Evolutionary conservation across 1,284 basidiomycete species (phyloP).

Genomic region (Papiliotrema laurentii): DNA sequence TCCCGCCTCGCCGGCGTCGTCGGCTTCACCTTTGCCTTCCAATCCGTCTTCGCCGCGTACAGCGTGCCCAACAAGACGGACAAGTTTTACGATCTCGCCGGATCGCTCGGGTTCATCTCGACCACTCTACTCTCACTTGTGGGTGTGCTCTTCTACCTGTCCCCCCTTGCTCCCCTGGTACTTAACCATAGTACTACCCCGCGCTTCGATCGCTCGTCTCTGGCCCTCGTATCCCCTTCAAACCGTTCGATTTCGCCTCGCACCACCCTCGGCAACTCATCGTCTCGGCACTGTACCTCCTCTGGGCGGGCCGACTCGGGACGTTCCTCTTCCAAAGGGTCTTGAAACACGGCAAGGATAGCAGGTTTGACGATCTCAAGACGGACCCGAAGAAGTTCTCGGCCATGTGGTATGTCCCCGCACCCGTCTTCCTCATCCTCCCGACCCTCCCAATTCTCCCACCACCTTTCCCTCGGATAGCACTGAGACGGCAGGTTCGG

Average conservation of each 20-base stretch:
- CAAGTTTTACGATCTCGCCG: slow-evolving; percentile 46
- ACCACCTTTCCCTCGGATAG: neutral
- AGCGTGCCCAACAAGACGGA: slow-evolving; percentile 36
- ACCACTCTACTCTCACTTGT: slow-evolving; percentile 59
- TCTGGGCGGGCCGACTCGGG: slow-evolving; percentile 65
- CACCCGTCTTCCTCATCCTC: neutral
- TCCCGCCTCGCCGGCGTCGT: slow-evolving; percentile 33
- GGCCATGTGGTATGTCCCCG: slow-evolving; percentile 56
- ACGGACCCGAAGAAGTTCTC: slow-evolving; percentile 59
- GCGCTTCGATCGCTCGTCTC: slow-evolving; percentile 13
- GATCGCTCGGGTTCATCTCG: slow-evolving; percentile 64
- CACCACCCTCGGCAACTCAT: slow-evolving; percentile 57
- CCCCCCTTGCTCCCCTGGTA: too few relatives aligned
- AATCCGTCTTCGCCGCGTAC: slow-evolving; percentile 33
- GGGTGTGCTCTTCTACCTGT: too few relatives aligned
- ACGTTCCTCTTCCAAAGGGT: slow-evolving; percentile 59
- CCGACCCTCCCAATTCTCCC: neutral
- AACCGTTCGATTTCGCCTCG: slow-evolving; percentile 1
- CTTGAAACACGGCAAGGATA: slow-evolving; percentile 56
- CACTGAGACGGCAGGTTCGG: slow-evolving; percentile 45
- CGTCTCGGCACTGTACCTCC: slow-evolving; percentile 53
- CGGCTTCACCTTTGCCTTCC: slow-evolving; percentile 39
- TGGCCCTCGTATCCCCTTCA: slow-evolving; percentile 8
- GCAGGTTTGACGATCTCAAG: slow-evolving; percentile 67
- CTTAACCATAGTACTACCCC: slow-evolving; percentile 19